Percentiles rank a stretch among this genome's conserved stretches.
Evolutionary conservation across 257 asterid genomes (phyloP).

Genomic region (Scutellaria baicalensis): DNA sequence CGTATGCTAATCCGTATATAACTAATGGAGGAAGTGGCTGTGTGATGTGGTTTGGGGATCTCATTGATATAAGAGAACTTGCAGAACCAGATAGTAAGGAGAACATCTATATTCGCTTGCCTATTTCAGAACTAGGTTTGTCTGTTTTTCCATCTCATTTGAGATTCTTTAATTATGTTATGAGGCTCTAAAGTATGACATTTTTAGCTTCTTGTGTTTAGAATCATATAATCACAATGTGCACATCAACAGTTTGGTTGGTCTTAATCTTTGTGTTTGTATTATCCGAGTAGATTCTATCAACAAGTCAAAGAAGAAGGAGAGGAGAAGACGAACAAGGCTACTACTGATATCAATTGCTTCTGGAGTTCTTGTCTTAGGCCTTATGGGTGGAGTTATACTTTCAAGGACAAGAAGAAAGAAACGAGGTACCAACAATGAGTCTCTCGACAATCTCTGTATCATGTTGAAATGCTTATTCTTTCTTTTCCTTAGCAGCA

Average conservation of each 20-base stretch:
- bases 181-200: no score
- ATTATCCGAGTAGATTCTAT: background rate
- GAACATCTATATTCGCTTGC: background rate
- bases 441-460: background rate
- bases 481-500: background rate
- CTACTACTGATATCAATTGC: constrained; percentile 7
- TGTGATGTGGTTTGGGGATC: constrained; percentile 5
- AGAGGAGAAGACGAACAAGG: background rate
- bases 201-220: no score
- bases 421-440: constrained; percentile 7
- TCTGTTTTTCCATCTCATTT: background rate
- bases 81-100: background rate
- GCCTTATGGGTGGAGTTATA: background rate
- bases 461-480: background rate
- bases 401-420: background rate
- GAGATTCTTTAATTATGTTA: no score
- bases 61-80: background rate
- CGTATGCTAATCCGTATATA: background rate
- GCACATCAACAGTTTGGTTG: no score
- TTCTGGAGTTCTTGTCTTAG: constrained; percentile 6
- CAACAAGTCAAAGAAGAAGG: background rate
- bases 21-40: background rate
- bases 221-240: no score
- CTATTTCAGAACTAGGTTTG: background rate
- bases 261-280: background rate